These are phyloP conservation scores for Parathielavia appendiculata DNA, from an alignment of 495 filamentous ascomycete species.

Conservation along the genomic window DNA sequence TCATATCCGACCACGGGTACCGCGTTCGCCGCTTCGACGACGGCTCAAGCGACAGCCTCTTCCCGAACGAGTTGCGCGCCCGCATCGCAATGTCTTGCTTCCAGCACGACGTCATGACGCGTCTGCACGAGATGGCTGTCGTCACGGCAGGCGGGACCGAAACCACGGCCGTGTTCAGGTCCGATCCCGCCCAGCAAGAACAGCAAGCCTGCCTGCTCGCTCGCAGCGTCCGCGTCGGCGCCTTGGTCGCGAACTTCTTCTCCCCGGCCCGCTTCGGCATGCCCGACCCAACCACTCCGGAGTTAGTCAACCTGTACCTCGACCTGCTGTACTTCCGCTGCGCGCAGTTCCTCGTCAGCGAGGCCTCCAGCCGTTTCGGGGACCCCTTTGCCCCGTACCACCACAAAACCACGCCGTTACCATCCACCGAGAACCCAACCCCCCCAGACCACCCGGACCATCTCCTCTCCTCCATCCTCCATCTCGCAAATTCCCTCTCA, in stretches of 20 bases:
- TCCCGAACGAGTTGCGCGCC: constrained; percentile 25
- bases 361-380: constrained; percentile 33
- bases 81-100: constrained; percentile 20
- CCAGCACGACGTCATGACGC: constrained; percentile 24
- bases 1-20: constrained; percentile 57
- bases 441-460: neutral
- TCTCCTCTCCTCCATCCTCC: constrained; percentile 5
- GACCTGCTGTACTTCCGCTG: constrained; percentile 47
- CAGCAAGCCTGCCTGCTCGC: constrained; percentile 16
- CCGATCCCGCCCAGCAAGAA: constrained; percentile 14
- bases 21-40: constrained; percentile 47
- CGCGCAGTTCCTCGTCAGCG: constrained; percentile 45
- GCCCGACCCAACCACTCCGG: constrained; percentile 6
- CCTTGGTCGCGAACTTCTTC: constrained; percentile 16
- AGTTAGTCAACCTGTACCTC: constrained; percentile 14
- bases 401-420: neutral
- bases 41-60: constrained; percentile 32
- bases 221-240: constrained; percentile 16
- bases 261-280: constrained; percentile 7
- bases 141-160: neutral
- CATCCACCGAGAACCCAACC: neutral
- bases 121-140: constrained; percentile 13
- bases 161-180: constrained; percentile 11
- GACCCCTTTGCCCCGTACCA: neutral
- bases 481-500: constrained; percentile 1